Evolutionary conservation across 2,329 filamentous ascomycete species (phyloP).

Genomic region (Drechslerella coelobrocha): DNA sequence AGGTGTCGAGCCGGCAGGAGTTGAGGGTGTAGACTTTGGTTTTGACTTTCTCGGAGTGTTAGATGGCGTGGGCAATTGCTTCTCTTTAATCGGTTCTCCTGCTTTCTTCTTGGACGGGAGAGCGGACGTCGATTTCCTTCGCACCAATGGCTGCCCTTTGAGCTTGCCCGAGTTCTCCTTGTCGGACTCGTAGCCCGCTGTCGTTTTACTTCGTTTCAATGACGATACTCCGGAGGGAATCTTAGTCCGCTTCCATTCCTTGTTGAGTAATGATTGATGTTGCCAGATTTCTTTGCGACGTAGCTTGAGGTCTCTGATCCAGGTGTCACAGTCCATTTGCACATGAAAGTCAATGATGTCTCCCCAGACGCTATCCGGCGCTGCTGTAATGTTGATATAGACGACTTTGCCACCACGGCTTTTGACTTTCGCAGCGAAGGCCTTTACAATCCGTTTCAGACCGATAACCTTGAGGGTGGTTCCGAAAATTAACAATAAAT

Average conservation of each 20-base stretch:
- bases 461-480: constrained; percentile 75
- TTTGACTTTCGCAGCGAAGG: constrained; percentile 75
- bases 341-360: constrained; percentile 77
- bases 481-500: constrained; percentile 73
- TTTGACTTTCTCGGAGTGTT: constrained; percentile 36
- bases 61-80: constrained; percentile 35
- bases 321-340: constrained; percentile 76
- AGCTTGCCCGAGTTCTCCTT: constrained; percentile 38
- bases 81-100: constrained; percentile 12
- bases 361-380: constrained; percentile 74
- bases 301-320: constrained; percentile 70
- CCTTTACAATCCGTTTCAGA: constrained; percentile 72
- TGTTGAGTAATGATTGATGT: constrained; percentile 37
- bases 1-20: constrained; percentile 17
- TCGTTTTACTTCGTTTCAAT: constrained; percentile 40
- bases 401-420: constrained; percentile 70
- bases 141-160: constrained; percentile 33
- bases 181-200: constrained; percentile 42
- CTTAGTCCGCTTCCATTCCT: constrained; percentile 44
- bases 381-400: constrained; percentile 76
- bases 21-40: constrained; percentile 31
- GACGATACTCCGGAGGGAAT: constrained; percentile 13
- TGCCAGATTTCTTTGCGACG: constrained; percentile 68
- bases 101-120: constrained; percentile 39
- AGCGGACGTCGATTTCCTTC: constrained; percentile 37